phyloP scores from a whole-genome alignment of 2,329 filamentous ascomycete species.

The Sporothrix inflata region DNA sequence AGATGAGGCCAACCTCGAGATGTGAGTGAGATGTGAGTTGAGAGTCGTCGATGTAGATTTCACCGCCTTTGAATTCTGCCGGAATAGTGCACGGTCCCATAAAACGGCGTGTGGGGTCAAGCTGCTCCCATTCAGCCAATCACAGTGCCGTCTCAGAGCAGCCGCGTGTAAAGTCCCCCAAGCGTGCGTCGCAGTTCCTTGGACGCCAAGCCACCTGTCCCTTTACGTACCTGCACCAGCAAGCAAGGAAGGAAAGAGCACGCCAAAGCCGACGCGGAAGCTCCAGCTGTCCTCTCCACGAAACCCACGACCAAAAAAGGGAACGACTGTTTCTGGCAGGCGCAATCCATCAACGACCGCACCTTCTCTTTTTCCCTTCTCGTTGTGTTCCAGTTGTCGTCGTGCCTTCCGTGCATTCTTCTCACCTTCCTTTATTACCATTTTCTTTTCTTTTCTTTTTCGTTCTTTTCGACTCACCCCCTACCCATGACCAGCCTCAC shows the following conservation, averaged over 20 bases:
- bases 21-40: neutral
- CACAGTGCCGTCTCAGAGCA: conserved; percentile 2
- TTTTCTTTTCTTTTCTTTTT: neutral
- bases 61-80: conserved; percentile 30
- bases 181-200: conserved; percentile 15
- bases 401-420: conserved; percentile 5
- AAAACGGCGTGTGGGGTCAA: conserved; percentile 13
- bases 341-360: conserved; percentile 25
- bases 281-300: conserved; percentile 34
- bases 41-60: neutral
- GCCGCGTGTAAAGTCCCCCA: conserved; percentile 27
- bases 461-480: neutral
- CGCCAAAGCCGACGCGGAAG: conserved; percentile 26
- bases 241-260: conserved; percentile 11
- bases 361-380: conserved; percentile 3
- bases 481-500: neutral
- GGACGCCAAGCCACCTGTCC: conserved; percentile 28
- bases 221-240: conserved; percentile 14
- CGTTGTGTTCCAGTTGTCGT: neutral
- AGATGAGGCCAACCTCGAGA: conserved; percentile 1
- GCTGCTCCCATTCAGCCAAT: conserved; percentile 13
- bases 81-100: neutral
- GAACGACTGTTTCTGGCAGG: conserved; percentile 24
- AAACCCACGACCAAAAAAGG: conserved; percentile 16
- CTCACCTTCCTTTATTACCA: conserved; percentile 2